Base-by-base conservation (phyloP, 225 moss, liverwort and hornwort genomes). In the Bryoerythrophyllum caledonicum region DNA sequence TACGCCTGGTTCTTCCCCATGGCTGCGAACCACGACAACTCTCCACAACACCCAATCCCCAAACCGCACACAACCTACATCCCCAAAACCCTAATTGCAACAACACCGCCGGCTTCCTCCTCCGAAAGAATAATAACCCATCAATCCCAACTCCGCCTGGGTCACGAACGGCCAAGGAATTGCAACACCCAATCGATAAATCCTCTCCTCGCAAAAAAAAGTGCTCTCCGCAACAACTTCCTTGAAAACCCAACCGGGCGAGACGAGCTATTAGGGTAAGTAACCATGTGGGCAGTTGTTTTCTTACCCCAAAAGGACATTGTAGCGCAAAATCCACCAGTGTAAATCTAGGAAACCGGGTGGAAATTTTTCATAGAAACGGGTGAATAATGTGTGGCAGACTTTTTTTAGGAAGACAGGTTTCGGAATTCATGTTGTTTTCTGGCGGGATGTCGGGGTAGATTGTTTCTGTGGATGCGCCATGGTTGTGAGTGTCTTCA, bases 1-100 rank as follows among this genome's bases (percentile, higher is more conserved):
- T 99, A 99, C 34, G 97, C 97, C 84, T 99, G 97, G 82, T 99
- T 99, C 88, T 99, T 99, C 86, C 97, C 97, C 97, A 99, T 99
- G 74, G 82, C 69, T 79, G 53, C 72, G 52, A 46, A 34, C 51
- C 56, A 68, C 40, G 40, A 67, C 77, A 30, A 76, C 59, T 65
- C 59, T 65, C 41, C 10, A 35, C 62, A 63, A 26, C 38, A n/a
- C 15, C 15, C 58, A 20, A 55, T 56, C 43, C 71, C 53, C 52
- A n/a, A n/a, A n/a, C n/a, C n/a, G n/a, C n/a, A n/a, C n/a, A 14
- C 24, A 54, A 66, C 37, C 28, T 68, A 11, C 43, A 72, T 73
- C 58, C 72, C 49, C 67, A 30, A 51, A 32, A 38, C 46, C 21
- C 0, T n/a, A 73, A 76, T 49, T 56, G 16, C 16, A 1, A 57